Base-by-base conservation (phyloP, 495 filamentous ascomycete genomes). In the Penicillium verhagenii region DNA sequence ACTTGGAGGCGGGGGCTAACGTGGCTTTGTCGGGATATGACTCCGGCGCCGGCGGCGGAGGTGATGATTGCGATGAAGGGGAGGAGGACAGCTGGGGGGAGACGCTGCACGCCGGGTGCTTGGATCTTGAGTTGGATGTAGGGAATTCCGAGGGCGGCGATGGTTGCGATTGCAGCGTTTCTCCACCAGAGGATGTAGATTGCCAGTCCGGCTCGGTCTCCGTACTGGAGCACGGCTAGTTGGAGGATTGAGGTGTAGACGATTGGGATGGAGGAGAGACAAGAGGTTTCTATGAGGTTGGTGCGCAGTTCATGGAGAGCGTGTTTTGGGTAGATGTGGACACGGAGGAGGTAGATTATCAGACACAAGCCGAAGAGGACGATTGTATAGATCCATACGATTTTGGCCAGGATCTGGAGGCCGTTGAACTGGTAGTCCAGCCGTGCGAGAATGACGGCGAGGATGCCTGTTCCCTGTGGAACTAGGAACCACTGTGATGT, bases 381-480 rank as follows among this genome's bases (percentile, higher is more conserved):
- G 19, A 72, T 68, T 7, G 62, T 61, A 44, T 70, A 70, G 31
- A 70, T 60, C 69, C 69, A 73, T 19, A 72, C 52, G 20, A 73
- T 63, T 35, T 60, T 58, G 24, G 70, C 57, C 21, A 74, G 42
- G 28, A 54, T 64, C 4, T 25, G 46, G 0, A 72, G 55, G 6
- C 62, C 69, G 2, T 43, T 47, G 49, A 74, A 72, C 51, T 68
- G 68, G 43, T 74, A 70, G 31, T 69, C 52, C 3, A 72, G 58
- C 26, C 61, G 59, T 47, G 63, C 52, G 3, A 74, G 59, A 29
- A 70, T 56, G 18, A 69, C 43, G 8, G 59, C 47, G 16, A 66
- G 55, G 48, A 71, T 63, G 23, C 63, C 56, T 2, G 63, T 70
- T 35, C 68, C 72, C 54, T 70, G 70, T 0, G 70, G 66, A 21